A percentile compares a stretch with the other conserved stretches of the same genome.
Evolutionary conservation across 2,329 filamentous ascomycete genomes (phyloP).

Genomic region (Gaeumannomyces sp.): DNA sequence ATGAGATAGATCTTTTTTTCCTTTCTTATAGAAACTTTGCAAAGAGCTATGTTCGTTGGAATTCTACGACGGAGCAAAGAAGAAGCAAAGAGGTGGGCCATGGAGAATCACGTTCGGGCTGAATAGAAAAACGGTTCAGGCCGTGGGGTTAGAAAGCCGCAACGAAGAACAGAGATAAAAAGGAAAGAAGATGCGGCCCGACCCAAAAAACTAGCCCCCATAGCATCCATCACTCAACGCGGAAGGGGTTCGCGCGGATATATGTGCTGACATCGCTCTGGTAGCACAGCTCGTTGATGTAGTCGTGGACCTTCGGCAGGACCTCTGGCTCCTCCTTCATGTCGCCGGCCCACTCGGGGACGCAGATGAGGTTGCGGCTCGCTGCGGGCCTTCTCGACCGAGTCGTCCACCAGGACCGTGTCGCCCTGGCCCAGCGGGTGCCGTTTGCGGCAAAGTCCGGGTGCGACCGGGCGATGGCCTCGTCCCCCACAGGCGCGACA

Average conservation of each 20-base stretch:
- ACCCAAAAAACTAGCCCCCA: too few species aligned
- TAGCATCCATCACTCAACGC: slow-evolving; percentile 21
- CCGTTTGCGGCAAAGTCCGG: slow-evolving; percentile 32
- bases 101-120: not conserved
- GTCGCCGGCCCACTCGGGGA: slow-evolving; percentile 67
- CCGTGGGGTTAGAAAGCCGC: not conserved
- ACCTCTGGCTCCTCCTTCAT: slow-evolving; percentile 34
- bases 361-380: slow-evolving; percentile 79
- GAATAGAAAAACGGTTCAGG: too few species aligned
- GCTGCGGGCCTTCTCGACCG: slow-evolving; percentile 66
- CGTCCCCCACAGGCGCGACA: slow-evolving; percentile 65
- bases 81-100: not conserved
- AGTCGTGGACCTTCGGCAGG: slow-evolving; percentile 55
- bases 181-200: too few species aligned
- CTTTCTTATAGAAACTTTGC: too few species aligned
- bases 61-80: too few species aligned
- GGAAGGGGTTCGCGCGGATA: slow-evolving; percentile 47
- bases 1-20: not conserved
- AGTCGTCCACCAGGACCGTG: slow-evolving; percentile 87
- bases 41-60: too few species aligned
- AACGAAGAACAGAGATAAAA: not conserved
- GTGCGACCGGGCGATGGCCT: slow-evolving; percentile 35
- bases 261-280: slow-evolving; percentile 58
- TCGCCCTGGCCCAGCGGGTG: slow-evolving; percentile 69
- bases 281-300: slow-evolving; percentile 47